phyloP scores from a whole-genome alignment of 176 grass and related monocot genomes.

The Raddia distichophylla region DNA sequence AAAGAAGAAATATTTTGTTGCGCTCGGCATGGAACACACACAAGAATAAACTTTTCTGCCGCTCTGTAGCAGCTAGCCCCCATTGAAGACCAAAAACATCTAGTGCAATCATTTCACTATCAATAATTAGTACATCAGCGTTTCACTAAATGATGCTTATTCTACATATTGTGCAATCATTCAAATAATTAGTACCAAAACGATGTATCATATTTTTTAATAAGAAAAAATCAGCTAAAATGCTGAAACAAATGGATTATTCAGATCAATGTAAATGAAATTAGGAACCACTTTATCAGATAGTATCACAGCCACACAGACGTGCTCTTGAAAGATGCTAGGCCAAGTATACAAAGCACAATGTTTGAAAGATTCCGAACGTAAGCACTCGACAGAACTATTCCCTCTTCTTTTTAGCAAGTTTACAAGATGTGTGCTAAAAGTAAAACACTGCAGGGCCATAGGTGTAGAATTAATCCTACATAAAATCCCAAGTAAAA shows the following conservation, averaged over 20 bases:
- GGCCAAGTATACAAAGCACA: slow-evolving; percentile 32
- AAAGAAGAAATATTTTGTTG: slow-evolving; percentile 24
- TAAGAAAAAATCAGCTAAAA: neutral
- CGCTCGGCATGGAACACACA: slow-evolving; percentile 6
- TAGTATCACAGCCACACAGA: slow-evolving; percentile 37
- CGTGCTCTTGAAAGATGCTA: slow-evolving; percentile 27
- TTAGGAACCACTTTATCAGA: slow-evolving; percentile 34
- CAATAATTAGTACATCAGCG: too few relatives aligned
- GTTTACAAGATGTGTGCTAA: slow-evolving; percentile 9
- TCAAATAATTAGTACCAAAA: slow-evolving; percentile 36
- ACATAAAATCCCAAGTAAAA: neutral
- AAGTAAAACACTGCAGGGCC: neutral
- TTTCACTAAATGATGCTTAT: slow-evolving; percentile 30
- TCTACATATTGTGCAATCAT: slow-evolving; percentile 37
- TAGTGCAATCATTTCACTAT: too few relatives aligned
- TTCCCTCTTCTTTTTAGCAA: slow-evolving; percentile 26
- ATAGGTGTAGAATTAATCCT: neutral
- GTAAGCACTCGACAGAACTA: slow-evolving; percentile 33
- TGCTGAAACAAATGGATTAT: neutral
- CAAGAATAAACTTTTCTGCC: slow-evolving; percentile 10
- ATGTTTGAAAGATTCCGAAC: slow-evolving; percentile 38
- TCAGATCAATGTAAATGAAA: slow-evolving; percentile 27
- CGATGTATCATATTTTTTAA: slow-evolving; percentile 8
- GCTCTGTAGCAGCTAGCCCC: slow-evolving; percentile 11
- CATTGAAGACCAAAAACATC: slow-evolving; percentile 18